Conservation (phyloP, 1,284 basidiomycete genomes). For the Cryptococcus depauperatus region DNA sequence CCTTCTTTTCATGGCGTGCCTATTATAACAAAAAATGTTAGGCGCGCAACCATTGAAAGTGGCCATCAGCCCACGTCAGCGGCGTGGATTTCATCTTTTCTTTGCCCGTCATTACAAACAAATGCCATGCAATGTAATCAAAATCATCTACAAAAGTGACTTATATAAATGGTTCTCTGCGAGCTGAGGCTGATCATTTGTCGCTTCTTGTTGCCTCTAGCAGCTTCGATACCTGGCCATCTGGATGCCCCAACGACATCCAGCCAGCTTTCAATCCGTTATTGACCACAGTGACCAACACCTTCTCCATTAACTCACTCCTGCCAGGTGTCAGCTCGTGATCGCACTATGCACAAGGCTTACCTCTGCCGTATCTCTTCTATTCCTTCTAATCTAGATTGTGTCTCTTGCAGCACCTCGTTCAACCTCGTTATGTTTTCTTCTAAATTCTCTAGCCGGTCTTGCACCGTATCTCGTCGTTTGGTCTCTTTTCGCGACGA, state of each 20-base stretch:
- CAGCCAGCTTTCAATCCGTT: conserved; percentile 62
- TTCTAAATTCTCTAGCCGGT: conserved; percentile 53
- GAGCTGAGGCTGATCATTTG: no score
- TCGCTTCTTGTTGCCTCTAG: background rate
- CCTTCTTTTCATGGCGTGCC: no score
- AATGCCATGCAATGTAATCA: no score
- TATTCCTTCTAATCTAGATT: conserved; percentile 14
- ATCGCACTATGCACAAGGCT: conserved; percentile 6
- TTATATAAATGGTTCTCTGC: no score
- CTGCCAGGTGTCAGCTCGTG: conserved; percentile 19
- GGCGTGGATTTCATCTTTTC: no score
- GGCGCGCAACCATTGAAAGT: no score
- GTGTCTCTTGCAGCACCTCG: conserved; percentile 15
- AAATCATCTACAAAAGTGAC: no score
- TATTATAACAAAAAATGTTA: no score
- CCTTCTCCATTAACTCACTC: conserved; percentile 52
- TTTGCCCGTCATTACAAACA: no score
- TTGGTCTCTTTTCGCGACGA: conserved; percentile 63
- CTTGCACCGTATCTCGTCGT: conserved; percentile 65
- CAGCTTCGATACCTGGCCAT: background rate
- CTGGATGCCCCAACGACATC: conserved; percentile 38
- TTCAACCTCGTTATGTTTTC: conserved; percentile 45
- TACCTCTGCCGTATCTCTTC: conserved; percentile 27
- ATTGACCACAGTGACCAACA: conserved; percentile 62
- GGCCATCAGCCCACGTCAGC: no score